Base-by-base conservation (phyloP, 768 basidiomycete genomes). In the Candolleomyces eurysporus region DNA sequence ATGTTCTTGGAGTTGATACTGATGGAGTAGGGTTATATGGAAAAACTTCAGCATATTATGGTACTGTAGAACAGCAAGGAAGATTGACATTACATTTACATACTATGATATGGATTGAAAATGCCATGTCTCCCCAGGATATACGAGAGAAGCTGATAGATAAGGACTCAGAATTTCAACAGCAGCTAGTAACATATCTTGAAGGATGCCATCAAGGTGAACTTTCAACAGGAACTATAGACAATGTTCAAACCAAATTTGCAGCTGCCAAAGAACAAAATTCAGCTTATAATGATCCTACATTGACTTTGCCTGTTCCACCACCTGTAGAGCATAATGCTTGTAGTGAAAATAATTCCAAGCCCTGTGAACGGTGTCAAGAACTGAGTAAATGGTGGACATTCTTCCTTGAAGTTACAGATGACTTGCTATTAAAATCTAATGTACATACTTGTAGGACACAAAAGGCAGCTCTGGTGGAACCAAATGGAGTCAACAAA, bases 61-160 rank as follows among this genome's bases (percentile, higher is more conserved):
- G 78, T 3, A 78, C 75, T 2, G 76, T 78, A 0, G 77, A 79
- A 56, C 71, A 74, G 39, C 78, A 79, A 62, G 77, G 77, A 1
- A 54, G 72, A 13, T 57, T 76, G 0, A 76, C 76, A 0, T 36
- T 78, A 6, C 78, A 79, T 62, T 48, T 77, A 1, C 77, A 78
- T 57, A 39, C 74, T 49, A 46, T 79, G 5, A 31, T 78, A 1
- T 79, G 77, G 76, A 71, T 78, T n/a, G 32, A 57, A 43, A 63
- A 66, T 9, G 43, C 57, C 0, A 42, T 68, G 13, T 67, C 65
- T 4, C 77, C 75, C 0, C 71, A 76, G 52, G 68, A 76, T 50
- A 69, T 77, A 1, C 9, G 73, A 5, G 63, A 74, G 26, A 61
- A 53, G 21, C 43, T 78, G 0, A 42, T 73, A 22, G 61, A 66